phyloP scores from a whole-genome alignment of 2,329 filamentous ascomycete species.

The Berkeleyomyces basicola region DNA sequence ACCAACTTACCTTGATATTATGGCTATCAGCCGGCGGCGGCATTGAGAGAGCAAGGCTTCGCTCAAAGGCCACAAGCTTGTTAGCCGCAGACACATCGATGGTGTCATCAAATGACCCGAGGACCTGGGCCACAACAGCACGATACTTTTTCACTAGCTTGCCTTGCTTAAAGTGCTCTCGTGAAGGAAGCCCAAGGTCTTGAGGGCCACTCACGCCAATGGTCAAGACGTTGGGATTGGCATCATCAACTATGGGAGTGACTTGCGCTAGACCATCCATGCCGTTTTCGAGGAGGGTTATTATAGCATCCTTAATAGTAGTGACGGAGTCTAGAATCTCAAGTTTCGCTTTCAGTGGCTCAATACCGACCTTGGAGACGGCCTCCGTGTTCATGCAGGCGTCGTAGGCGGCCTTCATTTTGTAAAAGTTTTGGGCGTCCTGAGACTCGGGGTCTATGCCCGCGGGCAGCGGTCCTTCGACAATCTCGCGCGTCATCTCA shows the following conservation, averaged over 20 bases:
- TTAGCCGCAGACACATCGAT: slow-evolving; percentile 25
- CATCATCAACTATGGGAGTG: slow-evolving; percentile 27
- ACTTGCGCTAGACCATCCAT: slow-evolving; percentile 25
- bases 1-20: slow-evolving; percentile 35
- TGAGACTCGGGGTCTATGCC: slow-evolving; percentile 19
- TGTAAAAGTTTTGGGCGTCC: slow-evolving; percentile 47
- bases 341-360: slow-evolving; percentile 41
- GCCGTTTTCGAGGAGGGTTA: slow-evolving; percentile 30
- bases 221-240: slow-evolving; percentile 24
- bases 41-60: slow-evolving; percentile 41
- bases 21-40: slow-evolving; percentile 40
- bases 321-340: slow-evolving; percentile 25
- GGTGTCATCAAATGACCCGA: slow-evolving; percentile 20
- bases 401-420: slow-evolving; percentile 46
- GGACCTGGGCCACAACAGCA: slow-evolving; percentile 16
- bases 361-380: slow-evolving; percentile 36
- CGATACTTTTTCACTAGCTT: slow-evolving; percentile 35
- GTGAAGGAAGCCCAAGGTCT: slow-evolving; percentile 43
- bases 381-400: slow-evolving; percentile 47
- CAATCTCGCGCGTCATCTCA: slow-evolving; percentile 41
- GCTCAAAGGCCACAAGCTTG: slow-evolving; percentile 39
- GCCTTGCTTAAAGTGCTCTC: slow-evolving; percentile 42
- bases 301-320: slow-evolving; percentile 25
- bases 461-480: slow-evolving; percentile 40
- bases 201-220: slow-evolving; percentile 27